Evolutionary conservation across 441 rosid species (phyloP), one percentile per base, ranked within the genome.

Genomic region (Erodium moschatum): DNA sequence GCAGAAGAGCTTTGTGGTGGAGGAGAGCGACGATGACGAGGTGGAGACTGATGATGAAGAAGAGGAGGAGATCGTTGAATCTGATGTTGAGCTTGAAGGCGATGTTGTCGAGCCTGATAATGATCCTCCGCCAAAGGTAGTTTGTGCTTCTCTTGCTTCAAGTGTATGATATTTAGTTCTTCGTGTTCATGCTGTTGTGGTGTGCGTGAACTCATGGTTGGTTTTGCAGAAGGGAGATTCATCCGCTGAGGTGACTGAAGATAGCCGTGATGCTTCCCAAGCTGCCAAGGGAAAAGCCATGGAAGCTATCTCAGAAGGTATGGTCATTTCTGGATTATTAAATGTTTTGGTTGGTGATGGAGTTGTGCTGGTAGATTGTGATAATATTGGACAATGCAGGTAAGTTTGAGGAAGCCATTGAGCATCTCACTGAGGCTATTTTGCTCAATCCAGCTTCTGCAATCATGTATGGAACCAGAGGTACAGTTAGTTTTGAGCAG

Each of bases 111-210:
- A 88, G 75, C 94, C 97, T 65, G 98, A 94, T 64, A 80, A 94
- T 73, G 98, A 89, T 79, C 89, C 91, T 85, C 94, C 97, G 33
- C 98, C 91, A 77, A 88, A 87, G 92, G 98, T 93, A 10, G 8
- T 6, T 38, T 38, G 11, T 38, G 11, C 44, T 38, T 9, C 44
- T 9, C 11, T 38, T 38, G 11, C 44, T 38, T 38, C 44, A 3
- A 6, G 9, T 9, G 11, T 38, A 38, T 38, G 11, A 38, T 6
- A 9, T 38, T 38, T 38, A 38, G 0, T 38, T 38, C 44, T 5
- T 2, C 8, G 10, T 38, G 44, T 38, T 38, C 18, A 29, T 29
- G 31, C 4, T 29, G 31, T 29, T 29, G 31, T 29, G 31, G 31
- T 29, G 31, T 29, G 31, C 3, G 2, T 29, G 31, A 2, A 29